Evolutionary conservation across 2,329 filamentous ascomycete genomes (phyloP), one percentile per base, ranked within the genome.

Genomic region (Arachnomyces sp.): DNA sequence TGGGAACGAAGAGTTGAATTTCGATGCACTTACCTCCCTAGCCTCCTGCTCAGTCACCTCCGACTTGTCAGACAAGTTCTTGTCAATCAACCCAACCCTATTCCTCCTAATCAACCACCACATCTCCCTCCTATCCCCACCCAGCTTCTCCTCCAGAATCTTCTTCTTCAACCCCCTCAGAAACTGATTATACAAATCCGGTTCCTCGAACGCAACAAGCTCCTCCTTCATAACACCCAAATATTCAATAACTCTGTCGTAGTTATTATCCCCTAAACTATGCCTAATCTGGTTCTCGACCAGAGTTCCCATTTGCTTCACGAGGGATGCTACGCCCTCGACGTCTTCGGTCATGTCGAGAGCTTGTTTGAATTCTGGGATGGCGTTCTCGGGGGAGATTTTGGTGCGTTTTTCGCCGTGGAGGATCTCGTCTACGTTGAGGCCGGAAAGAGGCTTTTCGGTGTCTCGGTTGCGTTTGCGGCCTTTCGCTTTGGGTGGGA

Each of bases 281-380:
- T 81, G 72, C 14, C 66, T 74, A 44, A 95, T 76, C 37, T 85
- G 76, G 6, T 71, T 67, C 43, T 79, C 72, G 33, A 94, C 75
- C 40, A 94, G 81, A 3, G 58, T 58, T 9, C 73, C 78, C 76
- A 96, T 84, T 55, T 93, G 85, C 48, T 79, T 77, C 4, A 79
- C 73, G 1, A 83, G 82, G 13, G 81, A 74, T 44, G 77, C 70
- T 39, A 93, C 75, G 3, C 74, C 70, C 1, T 74, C 66, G 1
- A 82, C 66, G 18, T 80, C 73, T 5, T 77, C 72, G 0, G 82
- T 72, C 1, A 67, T 65, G 1, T 70, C 70, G 12, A 96, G 70
- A 2, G 81, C 74, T 58, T 87, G 86, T 57, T 89, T 93, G 74
- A 94, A 95, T 44, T 90, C 85, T 0, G 92, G 88, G 4, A 96